Evolutionary conservation across 345 rosid species (phyloP), one percentile per base, ranked within the genome.

Genomic region (Lenwebbia sp.): DNA sequence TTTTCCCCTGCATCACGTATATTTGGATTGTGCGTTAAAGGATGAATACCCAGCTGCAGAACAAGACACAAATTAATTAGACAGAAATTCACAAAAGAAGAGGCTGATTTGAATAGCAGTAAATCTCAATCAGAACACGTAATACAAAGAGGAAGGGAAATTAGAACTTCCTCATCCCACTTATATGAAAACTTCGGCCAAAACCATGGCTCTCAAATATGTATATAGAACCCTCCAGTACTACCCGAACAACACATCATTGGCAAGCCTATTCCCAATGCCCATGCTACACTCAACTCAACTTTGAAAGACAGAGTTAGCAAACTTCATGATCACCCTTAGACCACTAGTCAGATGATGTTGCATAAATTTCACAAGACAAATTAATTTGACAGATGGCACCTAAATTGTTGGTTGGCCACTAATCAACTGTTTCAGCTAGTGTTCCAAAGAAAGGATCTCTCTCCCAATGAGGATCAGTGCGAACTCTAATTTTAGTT

Each of bases 31-130:
- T 91, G 90, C 76, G 23, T 85, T 75, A 86, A 85, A 87, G 92
- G 91, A 78, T 83, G 54, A 85, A 94, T 89, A 44, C 96, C 96
- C 85, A 97, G 93, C 99, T 97, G 97, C 90, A 90, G 85, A 86
- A 88, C 26, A 55, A 82, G 87, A 49, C 83, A 60, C n/a, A 55
- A 84, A 62, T 54, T 54, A 87, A 51, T 10, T 54, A 57, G 49
- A 52, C 11, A 84, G n/a, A 52, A 56, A 44, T 15, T 58, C 58
- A 50, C 33, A 33, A 65, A 70, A 51, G 23, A 47, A 90, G 56
- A 54, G 52, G 60, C 41, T 53, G 14, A 49, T 23, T 41, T 84
- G 17, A 25, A 47, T 22, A 87, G 82, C 21, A 26, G 23, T 78
- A 26, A 44, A 85, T 49, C 52, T 25, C 19, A 11, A 44, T 52